A percentile compares a stretch with the other conserved stretches of the same genome.
These are phyloP conservation scores for Ramaria sp. DNA, from an alignment of 768 basidiomycete genomes.

Conservation along the genomic window DNA sequence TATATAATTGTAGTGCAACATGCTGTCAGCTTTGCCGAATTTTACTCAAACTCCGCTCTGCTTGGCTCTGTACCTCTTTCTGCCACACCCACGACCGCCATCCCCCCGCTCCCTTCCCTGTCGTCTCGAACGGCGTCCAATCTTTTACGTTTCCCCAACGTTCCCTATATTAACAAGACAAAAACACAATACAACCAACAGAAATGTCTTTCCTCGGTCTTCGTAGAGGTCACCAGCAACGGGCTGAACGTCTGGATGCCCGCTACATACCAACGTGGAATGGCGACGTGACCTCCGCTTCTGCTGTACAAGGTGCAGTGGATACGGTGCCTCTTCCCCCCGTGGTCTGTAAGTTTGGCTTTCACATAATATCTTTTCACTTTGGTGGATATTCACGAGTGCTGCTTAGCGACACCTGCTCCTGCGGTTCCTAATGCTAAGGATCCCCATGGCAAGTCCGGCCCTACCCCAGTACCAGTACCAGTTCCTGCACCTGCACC, in stretches of 20 bases:
- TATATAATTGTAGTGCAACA: too few relatives aligned
- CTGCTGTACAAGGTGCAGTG: not conserved
- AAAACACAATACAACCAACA: not conserved
- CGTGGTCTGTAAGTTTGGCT: too few relatives aligned
- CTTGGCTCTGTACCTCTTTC: not conserved
- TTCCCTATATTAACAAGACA: not conserved
- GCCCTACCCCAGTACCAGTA: not conserved
- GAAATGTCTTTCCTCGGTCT: not conserved
- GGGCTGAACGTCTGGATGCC: conserved; percentile 6
- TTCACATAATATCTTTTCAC: too few relatives aligned
- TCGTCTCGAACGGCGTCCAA: conserved; percentile 1
- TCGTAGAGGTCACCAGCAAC: not conserved
- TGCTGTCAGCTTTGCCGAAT: too few relatives aligned
- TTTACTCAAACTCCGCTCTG: not conserved
- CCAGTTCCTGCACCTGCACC: not conserved
- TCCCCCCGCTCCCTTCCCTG: not conserved
- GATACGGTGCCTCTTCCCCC: not conserved
- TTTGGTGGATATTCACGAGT: not conserved
- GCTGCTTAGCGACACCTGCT: not conserved
- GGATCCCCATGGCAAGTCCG: not conserved
- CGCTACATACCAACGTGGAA: conserved; percentile 1
- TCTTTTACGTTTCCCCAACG: conserved; percentile 2
- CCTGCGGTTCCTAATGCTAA: not conserved
- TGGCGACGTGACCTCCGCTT: not conserved
- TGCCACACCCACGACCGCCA: not conserved